Evolutionary conservation across 179 eudicot species (phyloP).

Genomic region (Corrigiola litoralis): DNA sequence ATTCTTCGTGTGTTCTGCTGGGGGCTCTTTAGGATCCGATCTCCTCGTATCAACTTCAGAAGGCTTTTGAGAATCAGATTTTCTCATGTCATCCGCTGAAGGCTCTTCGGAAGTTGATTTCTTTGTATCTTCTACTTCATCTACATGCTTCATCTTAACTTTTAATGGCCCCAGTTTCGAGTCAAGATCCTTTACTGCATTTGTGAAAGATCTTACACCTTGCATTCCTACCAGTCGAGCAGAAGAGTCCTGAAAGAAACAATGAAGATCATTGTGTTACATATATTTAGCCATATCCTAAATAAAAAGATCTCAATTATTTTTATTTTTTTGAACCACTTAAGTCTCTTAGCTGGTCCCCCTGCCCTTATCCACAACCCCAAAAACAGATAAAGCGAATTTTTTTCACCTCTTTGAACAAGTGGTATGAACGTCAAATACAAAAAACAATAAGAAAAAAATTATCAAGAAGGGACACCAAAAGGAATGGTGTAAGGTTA

Average conservation of each 20-base stretch:
- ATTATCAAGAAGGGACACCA: too few relatives aligned
- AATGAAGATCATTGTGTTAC: neutral
- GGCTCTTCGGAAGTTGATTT: constrained; percentile 9
- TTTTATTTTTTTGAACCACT: too few relatives aligned
- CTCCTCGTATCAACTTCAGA: neutral
- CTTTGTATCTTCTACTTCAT: constrained; percentile 1
- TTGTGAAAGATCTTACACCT: constrained; percentile 63
- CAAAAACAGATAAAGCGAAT: too few relatives aligned
- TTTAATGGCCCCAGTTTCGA: constrained; percentile 38
- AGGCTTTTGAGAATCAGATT: neutral
- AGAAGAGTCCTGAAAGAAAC: constrained; percentile 43
- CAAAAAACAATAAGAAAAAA: too few relatives aligned
- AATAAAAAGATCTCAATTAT: too few relatives aligned
- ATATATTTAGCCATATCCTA: too few relatives aligned
- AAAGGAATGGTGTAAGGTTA: too few relatives aligned
- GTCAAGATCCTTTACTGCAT: constrained; percentile 57
- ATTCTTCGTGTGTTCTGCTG: neutral
- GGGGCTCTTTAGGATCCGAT: neutral
- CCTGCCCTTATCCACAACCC: too few relatives aligned
- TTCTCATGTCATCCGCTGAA: neutral
- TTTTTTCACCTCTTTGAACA: too few relatives aligned
- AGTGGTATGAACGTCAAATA: too few relatives aligned
- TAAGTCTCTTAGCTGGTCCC: too few relatives aligned
- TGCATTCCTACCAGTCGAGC: constrained; percentile 53
- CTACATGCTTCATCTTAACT: constrained; percentile 11